These are phyloP conservation scores for Oryza brachyantha DNA, from an alignment of 176 grass and related monocot genomes.

Conservation along the genomic window DNA sequence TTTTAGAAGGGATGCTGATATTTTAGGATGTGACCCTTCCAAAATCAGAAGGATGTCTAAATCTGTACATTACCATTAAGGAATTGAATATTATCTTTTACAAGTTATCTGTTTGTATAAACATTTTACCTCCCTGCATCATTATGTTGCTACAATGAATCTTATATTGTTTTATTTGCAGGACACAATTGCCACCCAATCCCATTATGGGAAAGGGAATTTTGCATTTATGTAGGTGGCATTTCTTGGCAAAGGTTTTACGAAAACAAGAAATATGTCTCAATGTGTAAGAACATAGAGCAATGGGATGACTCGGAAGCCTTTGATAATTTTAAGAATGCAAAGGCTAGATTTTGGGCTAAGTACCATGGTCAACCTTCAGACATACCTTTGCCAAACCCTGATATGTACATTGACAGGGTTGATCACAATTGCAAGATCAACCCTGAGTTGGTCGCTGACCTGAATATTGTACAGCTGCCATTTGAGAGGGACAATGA, in stretches of 20 bases:
- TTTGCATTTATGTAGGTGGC: constrained; percentile 37
- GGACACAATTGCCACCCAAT: constrained; percentile 18
- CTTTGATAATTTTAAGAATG: constrained; percentile 41
- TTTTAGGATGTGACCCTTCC: neutral
- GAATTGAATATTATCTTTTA: neutral
- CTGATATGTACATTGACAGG: constrained; percentile 41
- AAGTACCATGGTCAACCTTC: constrained; percentile 39
- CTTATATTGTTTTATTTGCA: constrained; percentile 21
- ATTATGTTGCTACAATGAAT: neutral
- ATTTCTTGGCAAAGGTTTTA: constrained; percentile 53
- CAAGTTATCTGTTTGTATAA: constrained; percentile 11
- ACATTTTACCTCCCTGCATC: neutral
- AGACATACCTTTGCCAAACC: constrained; percentile 33
- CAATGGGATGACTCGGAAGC: constrained; percentile 49
- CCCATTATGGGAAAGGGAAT: constrained; percentile 64
- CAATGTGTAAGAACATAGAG: constrained; percentile 21
- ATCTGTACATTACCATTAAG: neutral
- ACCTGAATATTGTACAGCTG: constrained; percentile 24
- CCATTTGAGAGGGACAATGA: constrained; percentile 25
- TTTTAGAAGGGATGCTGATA: neutral
- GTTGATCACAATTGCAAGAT: constrained; percentile 29
- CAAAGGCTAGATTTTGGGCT: constrained; percentile 40
- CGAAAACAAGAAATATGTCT: constrained; percentile 41
- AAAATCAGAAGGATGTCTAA: neutral
- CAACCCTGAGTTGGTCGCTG: constrained; percentile 36